These are phyloP conservation scores for Ophiostoma sp. DNA, from an alignment of 2,329 filamentous ascomycete genomes.

Conservation along the genomic window DNA sequence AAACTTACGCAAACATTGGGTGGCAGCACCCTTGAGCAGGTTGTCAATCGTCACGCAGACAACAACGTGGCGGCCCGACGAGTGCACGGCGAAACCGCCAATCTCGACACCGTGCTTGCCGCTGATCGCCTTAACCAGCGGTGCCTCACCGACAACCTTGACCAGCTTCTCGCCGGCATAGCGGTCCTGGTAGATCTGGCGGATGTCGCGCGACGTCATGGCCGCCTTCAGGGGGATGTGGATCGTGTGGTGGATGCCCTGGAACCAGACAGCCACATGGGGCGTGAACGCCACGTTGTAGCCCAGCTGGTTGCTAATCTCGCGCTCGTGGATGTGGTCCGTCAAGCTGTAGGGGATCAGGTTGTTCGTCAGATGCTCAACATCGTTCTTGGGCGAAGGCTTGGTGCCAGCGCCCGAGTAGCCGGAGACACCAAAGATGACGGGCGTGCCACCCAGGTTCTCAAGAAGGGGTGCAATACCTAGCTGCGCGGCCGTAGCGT, in stretches of 20 bases:
- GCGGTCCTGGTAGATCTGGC: conserved; percentile 91
- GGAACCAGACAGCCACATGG: conserved; percentile 96
- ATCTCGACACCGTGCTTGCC: conserved; percentile 89
- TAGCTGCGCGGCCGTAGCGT: conserved; percentile 88
- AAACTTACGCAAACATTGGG: conserved; percentile 85
- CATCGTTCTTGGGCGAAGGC: conserved; percentile 90
- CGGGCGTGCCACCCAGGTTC: conserved; percentile 74
- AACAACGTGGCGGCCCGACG: conserved; percentile 85
- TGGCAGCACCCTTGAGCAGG: conserved; percentile 87
- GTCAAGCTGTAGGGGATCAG: conserved; percentile 88
- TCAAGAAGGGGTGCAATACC: conserved; percentile 80
- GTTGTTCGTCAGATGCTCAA: conserved; percentile 79
- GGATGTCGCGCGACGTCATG: conserved; percentile 89
- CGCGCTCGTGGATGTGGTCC: conserved; percentile 91
- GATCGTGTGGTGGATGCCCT: conserved; percentile 90
- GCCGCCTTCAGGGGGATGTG: conserved; percentile 81
- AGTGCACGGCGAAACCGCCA: conserved; percentile 92
- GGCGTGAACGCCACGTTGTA: conserved; percentile 80
- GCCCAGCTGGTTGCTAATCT: conserved; percentile 77
- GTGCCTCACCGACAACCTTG: conserved; percentile 86
- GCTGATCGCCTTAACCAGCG: conserved; percentile 79
- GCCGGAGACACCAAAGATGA: conserved; percentile 86
- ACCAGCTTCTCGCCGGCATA: conserved; percentile 96
- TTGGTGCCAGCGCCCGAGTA: conserved; percentile 96
- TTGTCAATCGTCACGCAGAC: conserved; percentile 94